Evolutionary conservation across 768 basidiomycete genomes (phyloP), one percentile per base, ranked within the genome.

Genomic region (Kwoniella mangroviensis): DNA sequence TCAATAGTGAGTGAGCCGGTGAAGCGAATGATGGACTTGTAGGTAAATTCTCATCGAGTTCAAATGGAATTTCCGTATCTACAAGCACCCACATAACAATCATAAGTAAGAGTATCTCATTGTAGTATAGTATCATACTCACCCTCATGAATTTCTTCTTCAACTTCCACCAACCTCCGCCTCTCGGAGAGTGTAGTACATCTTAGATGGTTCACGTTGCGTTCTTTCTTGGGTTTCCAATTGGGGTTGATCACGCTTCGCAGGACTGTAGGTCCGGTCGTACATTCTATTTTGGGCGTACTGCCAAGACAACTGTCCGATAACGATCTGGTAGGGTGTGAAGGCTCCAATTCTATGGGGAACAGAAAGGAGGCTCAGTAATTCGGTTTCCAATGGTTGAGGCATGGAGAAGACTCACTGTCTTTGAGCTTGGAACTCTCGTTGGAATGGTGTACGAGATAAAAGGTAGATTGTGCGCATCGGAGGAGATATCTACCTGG

Each of bases 51-150:
- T 66, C 65, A 5, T 66, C 55, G 11, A 66, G 43, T 49, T 42
- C 45, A 10, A 66, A 66, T 5, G 65, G 65, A 9, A 66, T 21
- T 28, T 66, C 65, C 9, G 58, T 1, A 51, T 57, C 65, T 66
- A 26, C 54, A 57, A 12, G 56, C 2, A 24, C 40, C 11, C 21
- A 34, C 56, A n/a, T 57, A 34, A 13, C 15, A 57, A 13, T 26
- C 22, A 57, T 55, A n/a, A n/a, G n/a, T n/a, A n/a, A n/a, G n/a
- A n/a, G n/a, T n/a, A n/a, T 28, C 4, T 41, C 13, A 59, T 15
- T 15, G 15, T 9, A 41, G n/a, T n/a, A 2, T n/a, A 42, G 12
- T n/a, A n/a, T 13, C 12, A n/a, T 17, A 49, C 42, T 65, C 41
- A 56, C 13, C 52, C 13, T 26, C 63, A 2, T 51, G 22, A 17